Base-by-base conservation (phyloP, 1,284 basidiomycete species). In the Malassezia sp. region DNA sequence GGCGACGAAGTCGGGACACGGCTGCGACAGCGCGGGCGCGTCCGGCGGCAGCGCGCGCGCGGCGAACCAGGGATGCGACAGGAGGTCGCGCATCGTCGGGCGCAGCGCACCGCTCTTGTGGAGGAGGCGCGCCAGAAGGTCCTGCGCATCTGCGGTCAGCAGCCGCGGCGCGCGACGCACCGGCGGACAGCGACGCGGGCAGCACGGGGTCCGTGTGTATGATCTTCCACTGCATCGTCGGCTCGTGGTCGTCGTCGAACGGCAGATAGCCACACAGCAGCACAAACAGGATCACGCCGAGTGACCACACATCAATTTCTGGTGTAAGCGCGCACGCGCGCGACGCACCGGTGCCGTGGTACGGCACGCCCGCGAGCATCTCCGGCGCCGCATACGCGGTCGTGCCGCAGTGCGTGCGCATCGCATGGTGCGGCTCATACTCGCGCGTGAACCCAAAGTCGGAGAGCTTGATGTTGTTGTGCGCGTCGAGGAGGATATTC, bases 361-460 rank as follows among this genome's bases (percentile, higher is more conserved):
- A 97, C 70, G 82, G 88, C 70, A 80, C 80, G 4, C 85, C 84
- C 54, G 82, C 77, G 7, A 97, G 74, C 81, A 97, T 95, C 72
- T 97, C 91, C 1, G 91, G 91, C 11, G 87, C 80, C 1, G 89
- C 91, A 71, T 97, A 80, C 28, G 86, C 89, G 1, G 90, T 91
- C 1, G 93, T 97, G 5, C 93, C 91, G 67, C 93, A 97, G 66
- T 84, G 91, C 0, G 91, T 97, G 59, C 95, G 89, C 77, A 97
- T 80, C 31, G 87, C 74, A 17, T 76, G 73, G 1, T 86, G 84
- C 31, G 78, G 78, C 52, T 93, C 85, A 69, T 84, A 95, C 74
- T 96, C 91, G 41, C 91, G 76, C 2, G 89, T 91, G 66, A 97
- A 96, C 12, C 91, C 91, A 67, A 97, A 87, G 72, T 97, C 91